These are phyloP conservation scores for Zostera marina DNA, from an alignment of 116 monocot genomes.

Conservation along the genomic window DNA sequence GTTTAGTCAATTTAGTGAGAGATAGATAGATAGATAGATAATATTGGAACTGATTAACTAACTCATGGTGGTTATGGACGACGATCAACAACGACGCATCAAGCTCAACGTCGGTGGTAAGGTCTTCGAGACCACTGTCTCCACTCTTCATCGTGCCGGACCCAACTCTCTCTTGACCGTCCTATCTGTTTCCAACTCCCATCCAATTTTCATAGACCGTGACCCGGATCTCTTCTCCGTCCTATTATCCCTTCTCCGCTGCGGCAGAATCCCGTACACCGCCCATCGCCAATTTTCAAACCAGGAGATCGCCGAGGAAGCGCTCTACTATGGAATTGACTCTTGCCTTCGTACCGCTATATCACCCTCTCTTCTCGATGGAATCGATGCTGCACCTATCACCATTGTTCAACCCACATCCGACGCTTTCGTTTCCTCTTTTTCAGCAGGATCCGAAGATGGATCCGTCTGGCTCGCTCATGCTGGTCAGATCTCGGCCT, in stretches of 20 bases:
- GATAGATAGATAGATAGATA: too few species aligned
- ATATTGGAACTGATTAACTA: too few species aligned
- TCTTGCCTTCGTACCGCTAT: constrained; percentile 32
- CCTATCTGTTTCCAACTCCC: constrained; percentile 16
- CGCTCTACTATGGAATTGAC: constrained; percentile 60
- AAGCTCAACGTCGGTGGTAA: constrained; percentile 73
- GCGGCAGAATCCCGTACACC: constrained; percentile 37
- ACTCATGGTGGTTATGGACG: too few species aligned
- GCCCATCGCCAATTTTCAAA: constrained; percentile 34
- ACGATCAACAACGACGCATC: constrained; percentile 8
- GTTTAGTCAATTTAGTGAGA: too few species aligned
- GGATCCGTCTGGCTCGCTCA: constrained; percentile 79
- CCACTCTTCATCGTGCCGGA: constrained; percentile 36
- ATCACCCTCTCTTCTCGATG: constrained; percentile 51
- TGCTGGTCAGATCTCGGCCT: constrained; percentile 68
- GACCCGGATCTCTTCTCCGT: constrained; percentile 66
- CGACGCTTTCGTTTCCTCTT: constrained; percentile 27
- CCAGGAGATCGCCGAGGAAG: constrained; percentile 44
- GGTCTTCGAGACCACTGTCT: constrained; percentile 53
- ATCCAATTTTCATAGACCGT: constrained; percentile 59
- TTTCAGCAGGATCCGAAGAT: constrained; percentile 28
- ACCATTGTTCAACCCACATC: constrained; percentile 37
- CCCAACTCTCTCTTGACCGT: constrained; percentile 32
- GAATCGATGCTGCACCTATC: constrained; percentile 35
- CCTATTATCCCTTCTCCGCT: constrained; percentile 53